Percentiles rank a stretch among this genome's conserved stretches.
phyloP scores from a whole-genome alignment of 225 moss, liverwort and hornwort species.

The Antitrichia curtipendula region DNA sequence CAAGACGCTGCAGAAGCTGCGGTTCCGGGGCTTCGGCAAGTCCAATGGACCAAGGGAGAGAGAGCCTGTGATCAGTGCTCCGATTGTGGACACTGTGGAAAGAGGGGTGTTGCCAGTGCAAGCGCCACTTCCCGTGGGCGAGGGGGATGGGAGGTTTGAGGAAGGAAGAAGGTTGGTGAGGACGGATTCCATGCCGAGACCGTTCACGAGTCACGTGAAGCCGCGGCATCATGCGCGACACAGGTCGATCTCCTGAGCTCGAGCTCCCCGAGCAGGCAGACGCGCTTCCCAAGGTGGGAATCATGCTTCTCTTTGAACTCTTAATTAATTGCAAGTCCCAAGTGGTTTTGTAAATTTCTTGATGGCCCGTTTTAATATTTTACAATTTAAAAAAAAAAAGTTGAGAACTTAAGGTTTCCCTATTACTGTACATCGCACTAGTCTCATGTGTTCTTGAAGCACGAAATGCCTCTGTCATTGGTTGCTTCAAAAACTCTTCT shows the following conservation, averaged over 20 bases:
- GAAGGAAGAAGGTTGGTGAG: background rate
- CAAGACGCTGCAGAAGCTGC: conserved; percentile 31
- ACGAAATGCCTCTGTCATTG: background rate
- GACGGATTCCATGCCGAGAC: conserved; percentile 25
- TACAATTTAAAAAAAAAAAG: background rate
- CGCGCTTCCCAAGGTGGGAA: background rate
- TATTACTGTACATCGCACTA: too few species aligned
- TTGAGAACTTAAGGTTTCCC: background rate
- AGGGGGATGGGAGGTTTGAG: background rate
- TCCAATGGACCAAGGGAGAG: background rate
- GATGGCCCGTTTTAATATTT: background rate
- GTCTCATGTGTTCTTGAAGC: background rate
- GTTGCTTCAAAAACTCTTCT: background rate
- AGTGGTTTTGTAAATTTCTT: background rate
- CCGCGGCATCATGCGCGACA: conserved; percentile 14
- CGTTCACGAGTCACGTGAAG: background rate
- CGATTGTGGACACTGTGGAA: background rate
- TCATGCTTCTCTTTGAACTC: too few species aligned
- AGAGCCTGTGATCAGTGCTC: conserved; percentile 22
- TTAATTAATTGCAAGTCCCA: background rate
- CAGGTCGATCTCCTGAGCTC: conserved; percentile 10
- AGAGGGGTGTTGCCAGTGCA: background rate
- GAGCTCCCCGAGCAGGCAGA: background rate
- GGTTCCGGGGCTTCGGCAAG: conserved; percentile 2
- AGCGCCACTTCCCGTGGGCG: background rate